Conservation (phyloP, 2,329 filamentous ascomycete species). For the Ceratocystis diversiconidia region DNA sequence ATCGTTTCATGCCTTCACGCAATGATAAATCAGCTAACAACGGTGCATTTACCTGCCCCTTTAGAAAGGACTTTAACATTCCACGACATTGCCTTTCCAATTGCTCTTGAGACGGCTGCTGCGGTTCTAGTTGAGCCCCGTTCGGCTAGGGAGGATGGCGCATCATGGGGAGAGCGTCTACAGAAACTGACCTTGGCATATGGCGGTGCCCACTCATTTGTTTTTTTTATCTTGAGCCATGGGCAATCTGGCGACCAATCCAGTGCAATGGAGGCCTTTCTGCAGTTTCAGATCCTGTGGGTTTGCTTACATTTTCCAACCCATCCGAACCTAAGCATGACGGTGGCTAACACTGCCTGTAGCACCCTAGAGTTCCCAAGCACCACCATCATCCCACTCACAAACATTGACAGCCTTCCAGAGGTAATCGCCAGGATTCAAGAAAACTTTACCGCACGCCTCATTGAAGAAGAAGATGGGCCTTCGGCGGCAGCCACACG, state of each 20-base stretch:
- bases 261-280: constrained; percentile 26
- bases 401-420: constrained; percentile 26
- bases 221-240: constrained; percentile 32
- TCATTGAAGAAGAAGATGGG: constrained; percentile 2
- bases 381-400: constrained; percentile 33
- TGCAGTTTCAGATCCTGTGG: constrained; percentile 33
- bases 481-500: background rate
- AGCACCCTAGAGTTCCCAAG: constrained; percentile 26
- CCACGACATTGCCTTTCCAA: constrained; percentile 34
- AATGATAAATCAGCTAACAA: background rate
- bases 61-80: constrained; percentile 30
- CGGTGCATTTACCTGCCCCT: constrained; percentile 7
- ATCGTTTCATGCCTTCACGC: background rate
- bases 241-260: constrained; percentile 1
- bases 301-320: constrained; percentile 16
- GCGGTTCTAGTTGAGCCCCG: constrained; percentile 6
- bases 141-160: background rate
- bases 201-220: constrained; percentile 28
- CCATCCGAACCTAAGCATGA: too few species aligned
- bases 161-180: constrained; percentile 25
- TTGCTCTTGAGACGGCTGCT: constrained; percentile 19
- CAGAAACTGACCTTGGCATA: constrained; percentile 31
- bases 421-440: constrained; percentile 28
- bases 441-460: constrained; percentile 20
- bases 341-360: constrained; percentile 6